Evolutionary conservation across 139 green algal genomes (phyloP).

Genomic region (Chlorella sp.): DNA sequence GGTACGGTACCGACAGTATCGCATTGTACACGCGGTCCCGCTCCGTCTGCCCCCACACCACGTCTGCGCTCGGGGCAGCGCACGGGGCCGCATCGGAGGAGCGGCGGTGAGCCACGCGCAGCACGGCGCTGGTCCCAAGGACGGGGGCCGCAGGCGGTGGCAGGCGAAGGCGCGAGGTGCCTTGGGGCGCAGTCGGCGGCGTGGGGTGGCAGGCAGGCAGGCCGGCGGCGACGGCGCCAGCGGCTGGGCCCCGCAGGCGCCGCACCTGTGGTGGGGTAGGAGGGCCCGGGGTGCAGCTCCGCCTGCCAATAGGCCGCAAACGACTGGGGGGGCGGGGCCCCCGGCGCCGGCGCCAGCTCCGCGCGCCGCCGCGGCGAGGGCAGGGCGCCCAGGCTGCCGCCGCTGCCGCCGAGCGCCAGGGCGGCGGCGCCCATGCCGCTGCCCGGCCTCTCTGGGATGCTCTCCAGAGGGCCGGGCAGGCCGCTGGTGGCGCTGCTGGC

Average conservation of each 20-base stretch:
- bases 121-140: background rate
- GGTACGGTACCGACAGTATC: constrained; percentile 81
- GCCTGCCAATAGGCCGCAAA: constrained; percentile 20
- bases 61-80: no score
- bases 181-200: no score
- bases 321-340: no score
- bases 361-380: background rate
- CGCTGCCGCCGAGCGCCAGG: no score
- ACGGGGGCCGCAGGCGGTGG: background rate
- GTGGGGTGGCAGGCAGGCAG: background rate
- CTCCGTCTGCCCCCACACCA: constrained; percentile 79
- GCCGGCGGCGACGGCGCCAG: background rate
- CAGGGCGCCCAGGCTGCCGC: no score
- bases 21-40: constrained; percentile 87
- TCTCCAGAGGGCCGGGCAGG: no score
- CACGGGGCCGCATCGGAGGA: background rate
- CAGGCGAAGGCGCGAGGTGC: no score
- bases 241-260: no score
- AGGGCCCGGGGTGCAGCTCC: constrained; percentile 33
- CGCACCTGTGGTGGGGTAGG: constrained; percentile 53
- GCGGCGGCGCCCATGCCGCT: background rate
- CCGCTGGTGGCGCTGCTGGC: no score
- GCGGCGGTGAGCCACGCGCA: background rate
- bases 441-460: no score
- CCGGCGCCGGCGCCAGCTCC: background rate